Conservation (phyloP, 352 stramenopile species). For the Globisporangium echinulatum region DNA sequence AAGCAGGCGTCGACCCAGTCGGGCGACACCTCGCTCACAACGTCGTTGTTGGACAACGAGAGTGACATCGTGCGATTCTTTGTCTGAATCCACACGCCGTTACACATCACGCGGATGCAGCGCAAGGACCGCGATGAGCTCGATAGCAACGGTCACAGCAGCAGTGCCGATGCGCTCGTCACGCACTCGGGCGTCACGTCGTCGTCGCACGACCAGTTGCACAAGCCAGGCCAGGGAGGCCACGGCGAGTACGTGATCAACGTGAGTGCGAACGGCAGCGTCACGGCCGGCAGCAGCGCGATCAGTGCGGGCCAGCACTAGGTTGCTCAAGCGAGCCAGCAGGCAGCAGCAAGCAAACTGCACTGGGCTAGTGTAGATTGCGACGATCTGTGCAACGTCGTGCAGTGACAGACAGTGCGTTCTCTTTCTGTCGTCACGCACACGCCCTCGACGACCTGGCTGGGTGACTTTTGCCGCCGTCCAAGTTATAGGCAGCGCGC, state of each 20-base stretch:
- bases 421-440: too few relatives aligned
- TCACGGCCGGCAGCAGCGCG: conserved; percentile 7
- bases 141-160: conserved; percentile 12
- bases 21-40: conserved; percentile 10
- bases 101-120: conserved; percentile 7
- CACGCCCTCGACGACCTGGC: too few relatives aligned
- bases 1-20: conserved; percentile 14
- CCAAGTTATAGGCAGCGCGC: too few relatives aligned
- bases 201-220: conserved; percentile 8
- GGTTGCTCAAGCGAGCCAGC: not conserved
- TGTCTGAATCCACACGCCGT: conserved; percentile 7
- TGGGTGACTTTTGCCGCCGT: too few relatives aligned
- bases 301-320: conserved; percentile 1
- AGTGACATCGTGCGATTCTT: conserved; percentile 19
- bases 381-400: too few relatives aligned
- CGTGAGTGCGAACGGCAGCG: conserved; percentile 13
- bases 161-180: not conserved
- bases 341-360: too few relatives aligned
- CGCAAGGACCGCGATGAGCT: conserved; percentile 19
- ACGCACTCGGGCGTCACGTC: conserved; percentile 3
- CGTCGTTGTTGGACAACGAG: conserved; percentile 12
- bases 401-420: too few relatives aligned
- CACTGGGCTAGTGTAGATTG: too few relatives aligned
- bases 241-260: conserved; percentile 20
- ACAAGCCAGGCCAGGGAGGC: conserved; percentile 6